Percentiles rank a stretch among this genome's conserved stretches.
Conservation (phyloP, 352 stramenopile species). For the Elongisporangium senticosum region DNA sequence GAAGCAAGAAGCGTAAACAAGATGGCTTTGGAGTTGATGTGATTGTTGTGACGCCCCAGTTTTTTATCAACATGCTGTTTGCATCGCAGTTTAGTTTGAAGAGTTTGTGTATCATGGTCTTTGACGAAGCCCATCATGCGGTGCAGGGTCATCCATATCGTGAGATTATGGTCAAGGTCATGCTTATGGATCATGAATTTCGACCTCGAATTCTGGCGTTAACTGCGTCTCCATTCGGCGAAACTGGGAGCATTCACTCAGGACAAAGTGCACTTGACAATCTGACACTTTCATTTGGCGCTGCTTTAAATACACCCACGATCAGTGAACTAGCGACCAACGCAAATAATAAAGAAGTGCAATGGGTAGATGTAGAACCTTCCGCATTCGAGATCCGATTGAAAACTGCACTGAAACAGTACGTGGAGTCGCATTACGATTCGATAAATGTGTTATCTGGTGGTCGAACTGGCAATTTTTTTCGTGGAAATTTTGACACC, state of each 20-base stretch:
- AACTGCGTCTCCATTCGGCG: conserved; percentile 70
- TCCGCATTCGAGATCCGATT: conserved; percentile 27
- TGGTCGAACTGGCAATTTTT: conserved; percentile 35
- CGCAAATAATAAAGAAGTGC: conserved; percentile 49
- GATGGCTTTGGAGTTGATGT: conserved; percentile 17
- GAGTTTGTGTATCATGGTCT: conserved; percentile 68
- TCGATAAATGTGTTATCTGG: conserved; percentile 18
- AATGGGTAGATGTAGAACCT: conserved; percentile 52
- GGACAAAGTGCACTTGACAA: conserved; percentile 31
- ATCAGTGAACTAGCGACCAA: conserved; percentile 39
- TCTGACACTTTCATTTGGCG: conserved; percentile 39
- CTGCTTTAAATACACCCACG: conserved; percentile 55
- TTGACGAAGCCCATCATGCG: conserved; percentile 78
- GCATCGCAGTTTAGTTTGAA: conserved; percentile 25
- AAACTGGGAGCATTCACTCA: conserved; percentile 29
- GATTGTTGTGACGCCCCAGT: conserved; percentile 63
- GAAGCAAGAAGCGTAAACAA: too few relatives aligned
- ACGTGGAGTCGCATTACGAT: conserved; percentile 36
- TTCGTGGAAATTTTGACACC: conserved; percentile 40
- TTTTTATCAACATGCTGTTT: conserved; percentile 59
- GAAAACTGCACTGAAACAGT: conserved; percentile 31
- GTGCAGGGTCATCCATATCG: conserved; percentile 59
- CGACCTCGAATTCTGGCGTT: conserved; percentile 56
- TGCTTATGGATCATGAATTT: conserved; percentile 11
- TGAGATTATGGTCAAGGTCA: conserved; percentile 41